Conservation (phyloP, 768 basidiomycete genomes). For the Hortiboletus flavorubellus region DNA sequence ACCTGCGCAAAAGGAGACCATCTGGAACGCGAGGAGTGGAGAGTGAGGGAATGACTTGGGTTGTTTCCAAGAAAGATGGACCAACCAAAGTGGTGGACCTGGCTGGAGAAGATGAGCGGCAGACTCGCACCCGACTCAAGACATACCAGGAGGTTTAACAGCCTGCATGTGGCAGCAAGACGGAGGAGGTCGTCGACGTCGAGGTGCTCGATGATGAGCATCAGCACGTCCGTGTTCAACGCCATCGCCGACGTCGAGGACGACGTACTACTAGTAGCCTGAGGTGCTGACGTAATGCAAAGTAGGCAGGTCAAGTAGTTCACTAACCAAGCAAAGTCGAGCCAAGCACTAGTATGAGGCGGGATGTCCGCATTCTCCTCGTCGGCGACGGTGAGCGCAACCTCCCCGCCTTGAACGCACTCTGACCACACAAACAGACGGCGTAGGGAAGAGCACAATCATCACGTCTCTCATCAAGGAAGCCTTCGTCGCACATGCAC, state of each 20-base stretch:
- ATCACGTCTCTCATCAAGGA: constrained; percentile 97
- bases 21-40: constrained; percentile 38
- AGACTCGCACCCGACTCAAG: neutral
- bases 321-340: constrained; percentile 12
- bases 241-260: neutral
- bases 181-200: constrained; percentile 39
- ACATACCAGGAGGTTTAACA: constrained; percentile 40
- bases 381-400: constrained; percentile 81
- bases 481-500: constrained; percentile 84
- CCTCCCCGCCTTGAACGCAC: neutral
- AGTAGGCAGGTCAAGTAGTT: neutral
- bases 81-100: constrained; percentile 70
- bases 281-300: constrained; percentile 20
- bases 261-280: too few relatives aligned
- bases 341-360: constrained; percentile 59
- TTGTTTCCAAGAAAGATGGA: constrained; percentile 45
- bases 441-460: constrained; percentile 97
- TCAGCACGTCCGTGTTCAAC: constrained; percentile 55
- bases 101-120: constrained; percentile 2
- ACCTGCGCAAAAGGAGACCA: constrained; percentile 47
- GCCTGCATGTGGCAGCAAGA: constrained; percentile 30
- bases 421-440: constrained; percentile 53
- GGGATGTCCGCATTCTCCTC: constrained; percentile 92
- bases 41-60: constrained; percentile 52
- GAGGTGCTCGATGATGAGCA: constrained; percentile 49